Base-by-base conservation (phyloP, 2,329 filamentous ascomycete genomes). In the Camptophora hylomeconis region DNA sequence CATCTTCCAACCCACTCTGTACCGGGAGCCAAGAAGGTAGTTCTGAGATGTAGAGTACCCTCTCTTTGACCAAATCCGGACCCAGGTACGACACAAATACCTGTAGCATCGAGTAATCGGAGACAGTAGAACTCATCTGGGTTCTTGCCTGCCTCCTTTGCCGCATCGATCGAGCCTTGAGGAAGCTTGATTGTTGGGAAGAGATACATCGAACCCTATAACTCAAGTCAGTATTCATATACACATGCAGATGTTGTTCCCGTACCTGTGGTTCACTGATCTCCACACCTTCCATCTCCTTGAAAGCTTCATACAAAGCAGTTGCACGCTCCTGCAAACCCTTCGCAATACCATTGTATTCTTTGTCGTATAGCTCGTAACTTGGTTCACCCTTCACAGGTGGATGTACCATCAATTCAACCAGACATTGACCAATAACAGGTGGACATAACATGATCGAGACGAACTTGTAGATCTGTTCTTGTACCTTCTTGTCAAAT, bases 391-490 rank as follows among this genome's bases (percentile, higher is more conserved):
- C 87, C 45, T 74, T 58, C 49, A 70, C 69, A 20, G 89, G 89
- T 30, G 89, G 89, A 66, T 95, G 94, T 49, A 94, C 84, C 87
- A 95, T 94, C 53, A 93, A 64, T 63, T 95, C 89, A 37, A 98
- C 81, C 26, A 95, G 68, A 60, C 89, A 95, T 67, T 98, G 89
- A 36, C 86, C 87, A 43, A 93, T 72, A 46, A 98, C 89, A 15
- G 89, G 87, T 28, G 89, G 79, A 60, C 89, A 98, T 43, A 98
- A 76, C 62, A 81, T 87, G 62, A 98, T 95, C 54, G 80, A 89
- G 50, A 95, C 80, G 54, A 93, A 93, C 65, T 98, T 98, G 74
- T 95, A 95, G 56, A 98, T 86, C 63, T 95, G 78, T 41, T 78
- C 81, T 50, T 81, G 77, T 41, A 98, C 89, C 48, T 80, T 67